Evolutionary conservation across 2,329 filamentous ascomycete species (phyloP).

Genomic region (Calonectria leucothoes): DNA sequence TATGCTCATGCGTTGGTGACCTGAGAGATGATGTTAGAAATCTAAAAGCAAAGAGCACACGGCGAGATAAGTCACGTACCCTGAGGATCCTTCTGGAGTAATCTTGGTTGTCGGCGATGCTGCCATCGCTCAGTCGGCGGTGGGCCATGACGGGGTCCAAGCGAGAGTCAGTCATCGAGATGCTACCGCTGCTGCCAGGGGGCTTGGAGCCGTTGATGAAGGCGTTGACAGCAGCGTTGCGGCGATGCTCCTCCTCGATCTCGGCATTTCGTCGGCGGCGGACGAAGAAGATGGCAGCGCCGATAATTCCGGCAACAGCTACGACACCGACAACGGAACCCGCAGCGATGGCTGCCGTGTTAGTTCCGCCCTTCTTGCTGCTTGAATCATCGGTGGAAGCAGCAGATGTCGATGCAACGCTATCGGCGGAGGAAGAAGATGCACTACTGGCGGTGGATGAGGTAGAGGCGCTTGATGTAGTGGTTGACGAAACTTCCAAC

Average conservation of each 20-base stretch:
- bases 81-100: slow-evolving; percentile 96
- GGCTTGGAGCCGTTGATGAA: slow-evolving; percentile 77
- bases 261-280: slow-evolving; percentile 80
- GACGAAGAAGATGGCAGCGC: slow-evolving; percentile 78
- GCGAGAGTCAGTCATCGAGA: slow-evolving; percentile 83
- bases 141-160: slow-evolving; percentile 89
- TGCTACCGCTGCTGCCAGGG: slow-evolving; percentile 70
- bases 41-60: neutral
- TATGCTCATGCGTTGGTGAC: slow-evolving; percentile 69
- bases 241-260: slow-evolving; percentile 86
- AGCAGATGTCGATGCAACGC: slow-evolving; percentile 12
- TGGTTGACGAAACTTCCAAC: slow-evolving; percentile 34
- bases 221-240: slow-evolving; percentile 81
- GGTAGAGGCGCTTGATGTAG: slow-evolving; percentile 39
- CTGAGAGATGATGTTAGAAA: slow-evolving; percentile 46
- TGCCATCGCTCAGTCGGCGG: slow-evolving; percentile 89
- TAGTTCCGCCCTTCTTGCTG: slow-evolving; percentile 59
- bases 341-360: slow-evolving; percentile 85
- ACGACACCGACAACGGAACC: slow-evolving; percentile 89
- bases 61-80: slow-evolving; percentile 65
- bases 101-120: slow-evolving; percentile 96
- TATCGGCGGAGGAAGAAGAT: neutral
- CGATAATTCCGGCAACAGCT: slow-evolving; percentile 72
- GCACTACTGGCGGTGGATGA: neutral
- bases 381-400: slow-evolving; percentile 28